These are phyloP conservation scores for Penicillium canescens DNA, from an alignment of 495 filamentous ascomycete genomes.

Conservation along the genomic window DNA sequence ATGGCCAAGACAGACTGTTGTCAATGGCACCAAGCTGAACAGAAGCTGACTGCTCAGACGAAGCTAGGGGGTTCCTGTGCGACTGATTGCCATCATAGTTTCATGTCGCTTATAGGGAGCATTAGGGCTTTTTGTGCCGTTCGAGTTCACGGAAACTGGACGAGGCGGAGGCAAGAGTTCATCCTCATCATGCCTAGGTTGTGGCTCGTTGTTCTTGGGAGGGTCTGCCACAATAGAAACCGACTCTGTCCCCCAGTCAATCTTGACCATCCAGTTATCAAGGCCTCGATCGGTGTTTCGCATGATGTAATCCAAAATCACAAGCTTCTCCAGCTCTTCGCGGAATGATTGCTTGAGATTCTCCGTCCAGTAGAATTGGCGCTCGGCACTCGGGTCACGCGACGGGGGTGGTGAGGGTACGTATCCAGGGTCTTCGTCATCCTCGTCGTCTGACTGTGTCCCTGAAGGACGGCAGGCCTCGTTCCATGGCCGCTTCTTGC, in stretches of 20 bases:
- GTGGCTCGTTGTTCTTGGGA: constrained; percentile 59
- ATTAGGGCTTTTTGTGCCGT: constrained; percentile 29
- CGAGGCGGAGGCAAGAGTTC: constrained; percentile 55
- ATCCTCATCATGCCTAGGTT: constrained; percentile 45
- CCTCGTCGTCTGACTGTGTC: constrained; percentile 65
- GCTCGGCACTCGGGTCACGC: constrained; percentile 49
- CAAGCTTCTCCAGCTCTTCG: constrained; percentile 94
- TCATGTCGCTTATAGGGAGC: constrained; percentile 75
- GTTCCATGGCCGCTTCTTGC: constrained; percentile 76
- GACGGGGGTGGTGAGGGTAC: constrained; percentile 40
- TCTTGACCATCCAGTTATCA: constrained; percentile 99
- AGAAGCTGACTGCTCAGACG: constrained; percentile 50
- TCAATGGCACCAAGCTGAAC: constrained; percentile 92
- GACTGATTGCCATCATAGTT: constrained; percentile 75
- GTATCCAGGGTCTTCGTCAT: constrained; percentile 63
- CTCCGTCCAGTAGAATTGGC: constrained; percentile 83
- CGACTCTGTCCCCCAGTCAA: constrained; percentile 79
- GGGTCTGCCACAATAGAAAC: constrained; percentile 86
- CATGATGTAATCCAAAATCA: constrained; percentile 99
- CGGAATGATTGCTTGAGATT: constrained; percentile 85
- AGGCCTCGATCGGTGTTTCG: constrained; percentile 95
- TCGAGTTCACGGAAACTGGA: constrained; percentile 53
- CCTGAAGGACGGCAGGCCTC: constrained; percentile 80
- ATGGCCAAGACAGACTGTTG: constrained; percentile 97
- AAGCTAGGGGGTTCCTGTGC: constrained; percentile 55